phyloP scores from a whole-genome alignment of 768 basidiomycete genomes.

The Boletus huronensis region DNA sequence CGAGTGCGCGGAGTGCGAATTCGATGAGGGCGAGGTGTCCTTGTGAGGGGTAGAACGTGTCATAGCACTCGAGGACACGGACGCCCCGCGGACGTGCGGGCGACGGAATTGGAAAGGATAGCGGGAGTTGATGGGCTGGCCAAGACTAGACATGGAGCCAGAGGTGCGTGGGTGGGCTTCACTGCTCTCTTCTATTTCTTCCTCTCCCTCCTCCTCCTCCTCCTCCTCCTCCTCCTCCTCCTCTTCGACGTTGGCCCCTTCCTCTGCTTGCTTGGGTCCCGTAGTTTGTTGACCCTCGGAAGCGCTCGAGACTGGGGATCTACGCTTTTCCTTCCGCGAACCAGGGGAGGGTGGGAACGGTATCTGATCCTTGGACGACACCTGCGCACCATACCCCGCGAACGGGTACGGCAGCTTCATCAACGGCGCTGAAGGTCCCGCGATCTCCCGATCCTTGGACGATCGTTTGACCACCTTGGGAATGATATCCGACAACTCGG shows the following conservation, averaged over 20 bases:
- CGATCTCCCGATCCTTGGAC: slow-evolving; percentile 45
- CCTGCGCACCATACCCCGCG: slow-evolving; percentile 54
- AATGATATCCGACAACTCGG: slow-evolving; percentile 39
- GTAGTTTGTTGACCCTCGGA: slow-evolving; percentile 31
- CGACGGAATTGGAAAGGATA: slow-evolving; percentile 69
- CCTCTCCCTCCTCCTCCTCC: slow-evolving; percentile 41
- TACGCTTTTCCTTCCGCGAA: slow-evolving; percentile 38
- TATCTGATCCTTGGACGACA: slow-evolving; percentile 59
- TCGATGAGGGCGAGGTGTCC: slow-evolving; percentile 37
- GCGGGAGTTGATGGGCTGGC: slow-evolving; percentile 66
- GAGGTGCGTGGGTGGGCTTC: slow-evolving; percentile 65
- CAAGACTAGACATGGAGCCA: slow-evolving; percentile 82
- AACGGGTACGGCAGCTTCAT: slow-evolving; percentile 71
- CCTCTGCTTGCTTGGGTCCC: slow-evolving; percentile 28
- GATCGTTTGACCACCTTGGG: slow-evolving; percentile 45
- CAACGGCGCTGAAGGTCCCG: slow-evolving; percentile 41
- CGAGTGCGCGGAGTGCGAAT: slow-evolving; percentile 39
- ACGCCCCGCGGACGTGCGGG: slow-evolving; percentile 40
- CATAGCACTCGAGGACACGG: slow-evolving; percentile 38
- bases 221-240: slow-evolving; percentile 41
- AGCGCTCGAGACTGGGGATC: slow-evolving; percentile 26
- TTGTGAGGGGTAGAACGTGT: slow-evolving; percentile 40
- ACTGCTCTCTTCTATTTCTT: slow-evolving; percentile 38
- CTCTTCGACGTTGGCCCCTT: slow-evolving; percentile 16
- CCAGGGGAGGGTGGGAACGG: slow-evolving; percentile 72